phyloP scores from a whole-genome alignment of 768 basidiomycete genomes.

The Psilocybe azurescens region DNA sequence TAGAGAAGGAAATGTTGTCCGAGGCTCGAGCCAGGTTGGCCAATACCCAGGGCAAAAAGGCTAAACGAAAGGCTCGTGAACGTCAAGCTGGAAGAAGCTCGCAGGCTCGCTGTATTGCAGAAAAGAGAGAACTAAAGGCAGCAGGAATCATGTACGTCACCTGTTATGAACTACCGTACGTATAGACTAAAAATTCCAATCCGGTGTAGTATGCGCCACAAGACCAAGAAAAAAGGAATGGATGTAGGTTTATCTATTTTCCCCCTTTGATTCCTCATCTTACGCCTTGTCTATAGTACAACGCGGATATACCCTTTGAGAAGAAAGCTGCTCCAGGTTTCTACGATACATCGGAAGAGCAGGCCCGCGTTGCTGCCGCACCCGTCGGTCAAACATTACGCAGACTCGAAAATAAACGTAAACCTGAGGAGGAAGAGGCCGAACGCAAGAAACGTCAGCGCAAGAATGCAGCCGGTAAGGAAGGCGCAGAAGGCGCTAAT shows the following conservation, averaged over 20 bases:
- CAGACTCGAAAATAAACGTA: conserved; percentile 95
- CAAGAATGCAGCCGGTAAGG: conserved; percentile 65
- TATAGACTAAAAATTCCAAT: not conserved
- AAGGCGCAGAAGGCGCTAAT: conserved; percentile 53
- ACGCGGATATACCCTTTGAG: conserved; percentile 98
- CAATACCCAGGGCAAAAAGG: conserved; percentile 99
- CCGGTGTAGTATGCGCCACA: conserved; percentile 78
- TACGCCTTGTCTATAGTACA: conserved; percentile 66
- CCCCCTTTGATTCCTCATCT: conserved; percentile 11
- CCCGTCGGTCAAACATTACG: conserved; percentile 92
- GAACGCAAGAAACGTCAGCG: conserved; percentile 91
- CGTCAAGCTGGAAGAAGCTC: conserved; percentile 97
- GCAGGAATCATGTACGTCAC: conserved; percentile 90
- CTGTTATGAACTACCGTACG: conserved; percentile 2
- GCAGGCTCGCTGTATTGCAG: conserved; percentile 91
- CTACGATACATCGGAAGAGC: conserved; percentile 96
- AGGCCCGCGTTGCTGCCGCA: conserved; percentile 83
- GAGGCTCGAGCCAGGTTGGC: conserved; percentile 97
- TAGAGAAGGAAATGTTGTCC: conserved; percentile 99
- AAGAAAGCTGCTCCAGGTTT: conserved; percentile 96
- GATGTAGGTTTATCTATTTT: conserved; percentile 62
- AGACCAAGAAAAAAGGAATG: conserved; percentile 97
- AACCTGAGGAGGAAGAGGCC: conserved; percentile 91
- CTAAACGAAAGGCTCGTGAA: conserved; percentile 97
- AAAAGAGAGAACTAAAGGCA: conserved; percentile 98